A percentile compares a stretch with the other conserved stretches of the same genome.
These are phyloP conservation scores for Pneumocystis carinii DNA, from an alignment of 1,139 yeast genomes.

Conservation along the genomic window DNA sequence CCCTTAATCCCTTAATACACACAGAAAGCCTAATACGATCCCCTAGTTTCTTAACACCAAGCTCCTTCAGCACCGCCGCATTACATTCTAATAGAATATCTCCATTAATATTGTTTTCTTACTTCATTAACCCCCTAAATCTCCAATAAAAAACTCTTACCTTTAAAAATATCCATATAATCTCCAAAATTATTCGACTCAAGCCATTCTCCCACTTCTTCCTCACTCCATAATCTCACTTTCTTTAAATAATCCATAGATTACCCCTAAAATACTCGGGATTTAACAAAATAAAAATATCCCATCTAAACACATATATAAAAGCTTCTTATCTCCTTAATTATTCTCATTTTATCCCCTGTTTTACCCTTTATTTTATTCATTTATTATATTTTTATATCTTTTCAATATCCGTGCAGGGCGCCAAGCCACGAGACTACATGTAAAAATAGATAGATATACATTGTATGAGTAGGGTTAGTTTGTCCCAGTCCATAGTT, in stretches of 20 bases:
- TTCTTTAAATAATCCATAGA: conserved; percentile 4
- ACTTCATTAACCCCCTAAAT: not conserved
- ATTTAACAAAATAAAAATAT: not conserved
- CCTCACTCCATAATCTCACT: conserved; percentile 8
- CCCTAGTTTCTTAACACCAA: conserved; percentile 68
- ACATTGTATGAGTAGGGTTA: too few species aligned
- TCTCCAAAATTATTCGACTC: not conserved
- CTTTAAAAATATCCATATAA: not conserved
- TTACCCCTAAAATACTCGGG: not conserved
- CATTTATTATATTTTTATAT: too few species aligned
- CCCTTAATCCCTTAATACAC: conserved; percentile 27
- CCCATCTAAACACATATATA: too few species aligned
- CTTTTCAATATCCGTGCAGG: too few species aligned
- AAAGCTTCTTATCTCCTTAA: too few species aligned
- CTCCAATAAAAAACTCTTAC: not conserved
- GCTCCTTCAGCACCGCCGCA: conserved; percentile 47
- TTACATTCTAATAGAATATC: conserved; percentile 55
- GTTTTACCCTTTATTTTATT: too few species aligned
- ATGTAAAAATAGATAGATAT: too few species aligned
- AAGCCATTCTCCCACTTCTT: conserved; percentile 1
- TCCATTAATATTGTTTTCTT: conserved; percentile 39
- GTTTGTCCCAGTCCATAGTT: too few species aligned
- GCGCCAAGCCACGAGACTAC: too few species aligned
- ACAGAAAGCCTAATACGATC: conserved; percentile 58
- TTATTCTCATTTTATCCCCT: too few species aligned